Conservation (phyloP, 2,329 filamentous ascomycete genomes). For the Rhynchosporium secalis region DNA sequence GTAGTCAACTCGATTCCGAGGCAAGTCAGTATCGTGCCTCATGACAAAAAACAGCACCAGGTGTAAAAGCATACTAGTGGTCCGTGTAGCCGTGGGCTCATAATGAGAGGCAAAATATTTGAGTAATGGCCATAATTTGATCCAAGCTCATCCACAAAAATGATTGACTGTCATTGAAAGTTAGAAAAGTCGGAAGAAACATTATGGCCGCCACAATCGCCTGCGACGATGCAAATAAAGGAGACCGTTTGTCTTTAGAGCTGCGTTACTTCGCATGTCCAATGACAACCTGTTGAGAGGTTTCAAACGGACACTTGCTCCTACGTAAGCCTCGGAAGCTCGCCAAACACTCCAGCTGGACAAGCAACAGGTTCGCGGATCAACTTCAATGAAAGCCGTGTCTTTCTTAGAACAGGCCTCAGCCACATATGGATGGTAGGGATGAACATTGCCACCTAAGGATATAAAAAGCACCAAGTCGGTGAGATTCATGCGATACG, state of each 20-base stretch:
- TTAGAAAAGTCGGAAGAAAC: conserved; percentile 5
- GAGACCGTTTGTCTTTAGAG: neutral
- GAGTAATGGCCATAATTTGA: neutral
- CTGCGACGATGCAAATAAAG: neutral
- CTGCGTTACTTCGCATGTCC: neutral
- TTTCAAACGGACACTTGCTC: conserved; percentile 9
- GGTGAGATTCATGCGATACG: conserved; percentile 12
- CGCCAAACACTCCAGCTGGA: conserved; percentile 4
- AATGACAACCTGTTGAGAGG: neutral
- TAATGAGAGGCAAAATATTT: neutral
- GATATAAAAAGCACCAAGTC: conserved; percentile 7
- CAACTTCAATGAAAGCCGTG: conserved; percentile 12
- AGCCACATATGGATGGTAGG: conserved; percentile 6
- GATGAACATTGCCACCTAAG: conserved; percentile 17
- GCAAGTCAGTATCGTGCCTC: too few species aligned
- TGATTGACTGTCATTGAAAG: conserved; percentile 9
- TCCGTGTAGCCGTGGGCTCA: neutral
- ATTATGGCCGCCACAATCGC: neutral
- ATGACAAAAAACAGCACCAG: too few species aligned
- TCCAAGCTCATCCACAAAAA: neutral
- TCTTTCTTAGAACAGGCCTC: conserved; percentile 4
- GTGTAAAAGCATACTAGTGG: neutral
- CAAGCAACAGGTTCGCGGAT: conserved; percentile 9
- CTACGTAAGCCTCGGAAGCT: neutral
- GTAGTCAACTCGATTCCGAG: too few species aligned